Evolutionary conservation across 805 yeast species (phyloP).

Genomic region (Debaryomyces maramus): DNA sequence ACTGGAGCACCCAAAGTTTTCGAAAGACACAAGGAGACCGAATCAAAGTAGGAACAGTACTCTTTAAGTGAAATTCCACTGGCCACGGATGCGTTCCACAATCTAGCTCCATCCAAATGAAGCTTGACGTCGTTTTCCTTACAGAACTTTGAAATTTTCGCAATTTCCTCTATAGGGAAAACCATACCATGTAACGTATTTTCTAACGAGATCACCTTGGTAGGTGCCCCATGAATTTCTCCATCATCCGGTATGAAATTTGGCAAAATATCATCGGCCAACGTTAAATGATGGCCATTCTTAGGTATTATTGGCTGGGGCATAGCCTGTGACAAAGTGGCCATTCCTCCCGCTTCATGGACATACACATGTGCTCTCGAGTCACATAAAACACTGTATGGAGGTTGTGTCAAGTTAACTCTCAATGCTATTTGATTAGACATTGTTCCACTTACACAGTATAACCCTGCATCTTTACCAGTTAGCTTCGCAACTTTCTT

Average conservation of each 20-base stretch:
- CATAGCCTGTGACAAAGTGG: conserved; percentile 45
- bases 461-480: conserved; percentile 42
- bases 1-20: conserved; percentile 46
- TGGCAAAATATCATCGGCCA: conserved; percentile 38
- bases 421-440: conserved; percentile 43
- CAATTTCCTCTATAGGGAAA: conserved; percentile 40
- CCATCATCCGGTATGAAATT: conserved; percentile 44
- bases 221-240: conserved; percentile 46
- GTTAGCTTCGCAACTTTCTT: conserved; percentile 32
- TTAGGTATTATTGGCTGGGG: conserved; percentile 37
- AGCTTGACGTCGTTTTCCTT: conserved; percentile 31
- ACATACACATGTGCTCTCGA: conserved; percentile 36
- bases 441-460: conserved; percentile 43
- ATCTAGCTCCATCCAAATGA: conserved; percentile 46
- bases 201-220: conserved; percentile 44
- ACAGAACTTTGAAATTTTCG: conserved; percentile 35
- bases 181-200: conserved; percentile 45
- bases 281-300: conserved; percentile 35
- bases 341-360: conserved; percentile 45
- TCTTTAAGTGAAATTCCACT: conserved; percentile 41
- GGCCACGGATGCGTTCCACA: conserved; percentile 45
- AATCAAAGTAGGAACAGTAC: conserved; percentile 40
- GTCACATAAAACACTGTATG: conserved; percentile 41
- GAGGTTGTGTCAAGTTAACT: conserved; percentile 42
- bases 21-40: conserved; percentile 44